phyloP scores from a whole-genome alignment of 192 early-diverging fungal species.

The Entomortierella beljakovae region DNA sequence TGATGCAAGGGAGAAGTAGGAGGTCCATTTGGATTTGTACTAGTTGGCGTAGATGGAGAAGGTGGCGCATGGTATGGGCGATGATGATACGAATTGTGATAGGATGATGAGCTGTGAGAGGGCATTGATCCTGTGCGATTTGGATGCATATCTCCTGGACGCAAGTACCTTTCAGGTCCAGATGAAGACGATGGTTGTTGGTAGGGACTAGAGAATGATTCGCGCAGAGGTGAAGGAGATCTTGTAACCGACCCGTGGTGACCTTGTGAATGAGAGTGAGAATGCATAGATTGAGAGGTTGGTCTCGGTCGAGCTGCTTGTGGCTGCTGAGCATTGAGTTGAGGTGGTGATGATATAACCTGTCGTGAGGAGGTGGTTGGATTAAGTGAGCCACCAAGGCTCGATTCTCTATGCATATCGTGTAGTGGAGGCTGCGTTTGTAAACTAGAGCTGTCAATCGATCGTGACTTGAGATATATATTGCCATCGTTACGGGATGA shows the following conservation, averaged over 20 bases:
- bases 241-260: constrained; percentile 19
- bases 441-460: background rate
- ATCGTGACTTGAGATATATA: constrained; percentile 39
- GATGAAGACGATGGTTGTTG: constrained; percentile 16
- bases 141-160: constrained; percentile 34
- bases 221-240: constrained; percentile 44
- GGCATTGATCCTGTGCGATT: constrained; percentile 45
- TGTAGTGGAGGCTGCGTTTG: background rate
- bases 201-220: constrained; percentile 29
- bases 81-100: constrained; percentile 16
- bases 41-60: constrained; percentile 29
- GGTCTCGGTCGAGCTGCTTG: constrained; percentile 14
- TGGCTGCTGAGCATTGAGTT: constrained; percentile 8
- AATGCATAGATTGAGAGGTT: constrained; percentile 44
- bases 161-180: constrained; percentile 33
- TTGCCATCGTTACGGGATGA: constrained; percentile 21
- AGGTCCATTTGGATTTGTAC: background rate
- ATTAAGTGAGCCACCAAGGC: background rate
- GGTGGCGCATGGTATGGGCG: constrained; percentile 12
- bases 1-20: constrained; percentile 25
- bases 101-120: constrained; percentile 19
- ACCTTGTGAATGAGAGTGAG: constrained; percentile 19
- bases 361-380: constrained; percentile 3
- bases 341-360: constrained; percentile 32
- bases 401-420: constrained; percentile 9